phyloP scores from a whole-genome alignment of 2,329 filamentous ascomycete species.

The Phaeosphaeriaceae sp. region DNA sequence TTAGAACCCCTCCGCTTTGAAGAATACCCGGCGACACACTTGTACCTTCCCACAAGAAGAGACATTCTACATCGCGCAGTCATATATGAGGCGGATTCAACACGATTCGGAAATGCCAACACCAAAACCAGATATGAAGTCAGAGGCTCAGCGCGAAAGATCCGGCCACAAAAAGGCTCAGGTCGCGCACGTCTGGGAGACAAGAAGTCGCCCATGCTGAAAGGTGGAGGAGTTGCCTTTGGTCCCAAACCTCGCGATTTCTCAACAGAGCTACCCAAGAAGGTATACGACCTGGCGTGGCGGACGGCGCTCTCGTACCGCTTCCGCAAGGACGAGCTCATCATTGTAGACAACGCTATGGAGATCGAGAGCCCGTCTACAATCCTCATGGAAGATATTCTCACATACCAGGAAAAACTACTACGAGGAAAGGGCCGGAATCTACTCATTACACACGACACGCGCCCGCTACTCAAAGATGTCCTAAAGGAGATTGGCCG shows the following conservation, averaged over 20 bases:
- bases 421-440: constrained; percentile 35
- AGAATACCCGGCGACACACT: constrained; percentile 80
- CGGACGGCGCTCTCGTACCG: constrained; percentile 92
- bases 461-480: constrained; percentile 64
- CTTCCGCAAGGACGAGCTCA: constrained; percentile 83
- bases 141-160: constrained; percentile 80
- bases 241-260: constrained; percentile 96
- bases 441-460: constrained; percentile 37
- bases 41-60: constrained; percentile 83
- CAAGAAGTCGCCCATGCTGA: constrained; percentile 80
- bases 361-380: constrained; percentile 71
- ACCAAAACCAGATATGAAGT: constrained; percentile 71
- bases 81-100: constrained; percentile 88
- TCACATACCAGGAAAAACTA: constrained; percentile 69
- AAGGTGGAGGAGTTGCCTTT: constrained; percentile 85
- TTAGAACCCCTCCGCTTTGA: constrained; percentile 83
- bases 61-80: constrained; percentile 94
- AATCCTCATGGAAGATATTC: constrained; percentile 64
- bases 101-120: constrained; percentile 76
- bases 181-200: constrained; percentile 81
- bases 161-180: constrained; percentile 85
- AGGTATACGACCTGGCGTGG: constrained; percentile 96
- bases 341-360: constrained; percentile 81
- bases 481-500: constrained; percentile 72
- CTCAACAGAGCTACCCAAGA: constrained; percentile 78